Evolutionary conservation across 192 early-diverging fungal species (phyloP).

Genomic region (Coemansia furcata): DNA sequence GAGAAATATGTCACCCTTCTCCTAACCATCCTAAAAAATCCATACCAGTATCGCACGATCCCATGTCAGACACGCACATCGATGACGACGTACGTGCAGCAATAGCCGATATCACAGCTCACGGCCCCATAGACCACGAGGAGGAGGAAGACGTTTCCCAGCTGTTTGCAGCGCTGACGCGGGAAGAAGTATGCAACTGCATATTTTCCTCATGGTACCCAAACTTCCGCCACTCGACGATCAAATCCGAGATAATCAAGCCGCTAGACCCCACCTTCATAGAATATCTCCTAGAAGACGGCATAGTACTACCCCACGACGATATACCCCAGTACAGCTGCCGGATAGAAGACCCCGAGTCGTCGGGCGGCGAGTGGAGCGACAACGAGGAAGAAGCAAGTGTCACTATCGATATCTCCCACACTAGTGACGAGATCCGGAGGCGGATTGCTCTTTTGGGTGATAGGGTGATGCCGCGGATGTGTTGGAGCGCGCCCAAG

Average conservation of each 20-base stretch:
- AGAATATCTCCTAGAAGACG: conserved; percentile 81
- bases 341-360: conserved; percentile 26
- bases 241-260: conserved; percentile 70
- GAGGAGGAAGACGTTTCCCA: conserved; percentile 6
- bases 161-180: conserved; percentile 59
- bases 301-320: conserved; percentile 78
- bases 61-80: neutral
- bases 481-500: conserved; percentile 94
- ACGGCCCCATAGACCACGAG: neutral
- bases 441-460: conserved; percentile 68
- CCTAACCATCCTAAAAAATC: neutral
- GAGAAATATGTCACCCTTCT: neutral
- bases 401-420: conserved; percentile 15
- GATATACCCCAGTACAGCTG: conserved; percentile 21
- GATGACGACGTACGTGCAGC: neutral
- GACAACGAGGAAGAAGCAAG: conserved; percentile 45
- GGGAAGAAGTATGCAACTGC: conserved; percentile 67
- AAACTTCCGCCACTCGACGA: conserved; percentile 58
- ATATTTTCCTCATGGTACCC: conserved; percentile 80
- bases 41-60: neutral
- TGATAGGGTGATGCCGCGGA: conserved; percentile 86
- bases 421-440: conserved; percentile 52
- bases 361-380: conserved; percentile 29
- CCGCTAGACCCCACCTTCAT: conserved; percentile 77
- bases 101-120: neutral